Base-by-base conservation (phyloP, 495 filamentous ascomycete species). In the Bombardia bombarda region DNA sequence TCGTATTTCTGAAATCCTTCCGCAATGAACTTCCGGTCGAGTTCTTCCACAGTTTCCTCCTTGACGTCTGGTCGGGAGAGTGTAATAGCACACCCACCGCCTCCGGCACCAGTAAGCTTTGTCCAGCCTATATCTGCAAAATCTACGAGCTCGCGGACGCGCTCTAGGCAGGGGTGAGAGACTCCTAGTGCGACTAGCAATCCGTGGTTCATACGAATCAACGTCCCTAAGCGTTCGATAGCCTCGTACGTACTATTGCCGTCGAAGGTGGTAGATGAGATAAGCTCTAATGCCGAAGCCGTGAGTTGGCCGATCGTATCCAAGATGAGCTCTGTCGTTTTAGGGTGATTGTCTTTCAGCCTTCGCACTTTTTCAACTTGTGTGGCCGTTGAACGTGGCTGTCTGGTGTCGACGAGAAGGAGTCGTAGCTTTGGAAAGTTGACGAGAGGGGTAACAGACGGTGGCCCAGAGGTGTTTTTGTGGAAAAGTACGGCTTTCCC, bases 401-500 rank as follows among this genome's bases (percentile, higher is more conserved):
- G 84, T 49, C 70, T 77, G 7, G 92, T 96, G 64, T 98, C 82
- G 17, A 98, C 86, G 1, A 98, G 71, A 6, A 96, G 75, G 6
- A 97, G 73, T 9, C 88, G 92, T 2, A 97, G 69, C 66, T 92
- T 84, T 10, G 92, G 92, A 56, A 97, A 97, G 50, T 82, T 80
- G 60, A 73, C 79, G 13, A 98, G 61, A 5, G 84, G 75, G n/a
- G 65, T 72, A 13, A 95, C 87, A 1, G 56, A 58, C 0, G 90
- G 88, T 5, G 89, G 85, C 53, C 82, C 83, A 22, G 58, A 66
- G 58, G 87, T 89, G 59, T 94, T 85, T 25, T 63, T 69, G 33
- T 86, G 80, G 68, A 93, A 98, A 22, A 95, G 71, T 2, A 96
- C 89, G 3, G 89, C 92, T 67, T 90, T 95, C 40, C 92, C 92